A percentile compares a stretch with the other conserved stretches of the same genome.
Conservation (phyloP, 805 yeast genomes). For the Ogataea naganishii region DNA sequence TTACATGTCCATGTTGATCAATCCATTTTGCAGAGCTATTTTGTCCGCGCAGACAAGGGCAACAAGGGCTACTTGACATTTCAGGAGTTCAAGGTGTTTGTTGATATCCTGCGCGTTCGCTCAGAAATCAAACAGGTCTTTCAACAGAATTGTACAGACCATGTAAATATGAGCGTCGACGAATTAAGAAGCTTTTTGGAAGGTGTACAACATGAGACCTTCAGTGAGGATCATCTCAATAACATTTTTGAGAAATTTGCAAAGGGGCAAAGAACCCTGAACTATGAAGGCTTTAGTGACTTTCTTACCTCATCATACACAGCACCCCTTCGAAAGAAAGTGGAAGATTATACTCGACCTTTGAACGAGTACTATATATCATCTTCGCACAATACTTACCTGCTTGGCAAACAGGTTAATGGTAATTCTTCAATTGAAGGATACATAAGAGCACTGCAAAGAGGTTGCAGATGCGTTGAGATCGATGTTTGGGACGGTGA, state of each 20-base stretch:
- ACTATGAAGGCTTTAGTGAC: constrained; percentile 19
- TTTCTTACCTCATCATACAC: constrained; percentile 25
- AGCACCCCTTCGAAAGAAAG: constrained; percentile 12
- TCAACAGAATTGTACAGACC: constrained; percentile 21
- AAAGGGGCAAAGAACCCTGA: constrained; percentile 10
- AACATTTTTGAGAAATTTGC: constrained; percentile 32
- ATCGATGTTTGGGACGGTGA: constrained; percentile 87
- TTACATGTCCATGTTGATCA: constrained; percentile 66
- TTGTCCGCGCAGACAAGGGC: constrained; percentile 43
- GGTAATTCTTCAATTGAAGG: constrained; percentile 87
- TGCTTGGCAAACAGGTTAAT: constrained; percentile 80
- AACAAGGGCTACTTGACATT: constrained; percentile 50
- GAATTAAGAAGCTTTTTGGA: constrained; percentile 36
- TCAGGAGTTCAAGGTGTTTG: constrained; percentile 68
- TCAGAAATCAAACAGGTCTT: constrained; percentile 52
- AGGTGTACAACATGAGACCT: constrained; percentile 38
- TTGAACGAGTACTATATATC: constrained; percentile 82
- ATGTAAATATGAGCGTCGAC: constrained; percentile 14
- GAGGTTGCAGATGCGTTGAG: constrained; percentile 93
- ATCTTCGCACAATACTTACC: constrained; percentile 90
- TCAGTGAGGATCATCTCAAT: constrained; percentile 15
- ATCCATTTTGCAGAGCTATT: constrained; percentile 38
- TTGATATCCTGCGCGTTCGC: constrained; percentile 55
- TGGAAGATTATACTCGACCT: constrained; percentile 50
- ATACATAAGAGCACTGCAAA: constrained; percentile 74